Conservation (phyloP, 768 basidiomycete species). For the Multifurca ochricompacta region DNA sequence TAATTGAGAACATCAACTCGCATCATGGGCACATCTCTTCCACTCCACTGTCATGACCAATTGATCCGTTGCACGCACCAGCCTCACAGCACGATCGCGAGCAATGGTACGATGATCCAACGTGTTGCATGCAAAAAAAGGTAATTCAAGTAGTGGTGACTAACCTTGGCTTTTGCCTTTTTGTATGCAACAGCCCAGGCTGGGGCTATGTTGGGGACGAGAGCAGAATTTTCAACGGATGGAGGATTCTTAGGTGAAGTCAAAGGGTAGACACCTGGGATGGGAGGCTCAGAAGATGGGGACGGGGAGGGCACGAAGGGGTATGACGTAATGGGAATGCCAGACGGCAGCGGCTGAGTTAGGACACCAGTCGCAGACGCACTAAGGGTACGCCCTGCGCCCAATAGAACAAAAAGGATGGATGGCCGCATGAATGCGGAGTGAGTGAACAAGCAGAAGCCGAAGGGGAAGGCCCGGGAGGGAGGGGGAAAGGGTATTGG, state of each 20-base stretch:
- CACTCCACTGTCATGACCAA: background rate
- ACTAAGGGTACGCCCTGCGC: background rate
- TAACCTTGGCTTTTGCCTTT: slow-evolving; percentile 39
- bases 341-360: slow-evolving; percentile 3
- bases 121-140: background rate
- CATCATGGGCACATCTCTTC: background rate
- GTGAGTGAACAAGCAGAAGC: background rate
- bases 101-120: background rate
- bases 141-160: background rate
- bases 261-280: slow-evolving; percentile 45
- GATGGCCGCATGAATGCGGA: background rate
- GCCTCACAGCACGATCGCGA: background rate
- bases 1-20: background rate
- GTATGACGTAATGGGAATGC: slow-evolving; percentile 8
- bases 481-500: too few relatives aligned
- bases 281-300: slow-evolving; percentile 40
- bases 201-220: slow-evolving; percentile 39
- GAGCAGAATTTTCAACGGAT: slow-evolving; percentile 33
- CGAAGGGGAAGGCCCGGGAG: background rate
- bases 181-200: slow-evolving; percentile 54
- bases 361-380: background rate
- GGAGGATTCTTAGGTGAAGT: slow-evolving; percentile 54
- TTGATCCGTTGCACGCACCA: background rate
- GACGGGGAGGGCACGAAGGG: slow-evolving; percentile 14
- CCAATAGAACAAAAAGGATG: background rate